phyloP scores from a whole-genome alignment of 2,329 filamentous ascomycete genomes.

The Arthrobotrys sphaeroides region DNA sequence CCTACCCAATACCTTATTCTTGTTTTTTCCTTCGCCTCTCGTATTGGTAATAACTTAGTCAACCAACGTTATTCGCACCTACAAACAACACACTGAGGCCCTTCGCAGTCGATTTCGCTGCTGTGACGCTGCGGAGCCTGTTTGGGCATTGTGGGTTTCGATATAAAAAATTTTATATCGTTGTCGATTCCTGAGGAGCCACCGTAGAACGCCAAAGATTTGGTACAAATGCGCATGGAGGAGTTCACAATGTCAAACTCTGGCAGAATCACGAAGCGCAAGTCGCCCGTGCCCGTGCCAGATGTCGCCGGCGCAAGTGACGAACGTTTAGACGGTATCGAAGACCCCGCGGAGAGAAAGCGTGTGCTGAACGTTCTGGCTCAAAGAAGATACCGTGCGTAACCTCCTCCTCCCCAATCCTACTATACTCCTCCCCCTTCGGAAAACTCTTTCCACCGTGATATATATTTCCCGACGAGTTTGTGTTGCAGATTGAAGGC shows the following conservation, averaged over 20 bases:
- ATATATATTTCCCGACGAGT: not conserved
- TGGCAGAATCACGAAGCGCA: slow-evolving; percentile 42
- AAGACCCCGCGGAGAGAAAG: slow-evolving; percentile 50
- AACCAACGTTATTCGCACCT: slow-evolving; percentile 53
- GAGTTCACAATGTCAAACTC: slow-evolving; percentile 38
- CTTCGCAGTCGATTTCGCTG: not conserved
- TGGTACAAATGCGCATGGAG: slow-evolving; percentile 9
- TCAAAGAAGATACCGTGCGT: slow-evolving; percentile 53
- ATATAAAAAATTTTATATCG: slow-evolving; percentile 27
- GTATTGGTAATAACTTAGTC: slow-evolving; percentile 54
- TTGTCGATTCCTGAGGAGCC: not conserved
- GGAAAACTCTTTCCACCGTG: not conserved
- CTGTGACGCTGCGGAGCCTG: slow-evolving; percentile 2
- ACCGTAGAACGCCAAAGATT: not conserved
- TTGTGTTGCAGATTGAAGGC: slow-evolving; percentile 7
- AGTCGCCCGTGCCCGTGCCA: slow-evolving; percentile 46
- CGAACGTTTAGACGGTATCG: slow-evolving; percentile 43
- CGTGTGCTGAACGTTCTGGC: slow-evolving; percentile 49
- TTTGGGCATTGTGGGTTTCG: slow-evolving; percentile 14
- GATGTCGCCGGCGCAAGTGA: slow-evolving; percentile 45
- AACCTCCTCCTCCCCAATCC: slow-evolving; percentile 7
- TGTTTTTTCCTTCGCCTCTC: slow-evolving; percentile 44
- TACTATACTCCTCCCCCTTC: not conserved
- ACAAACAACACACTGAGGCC: slow-evolving; percentile 39
- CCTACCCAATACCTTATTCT: no score